Percentiles rank a stretch among this genome's conserved stretches.
phyloP scores from a whole-genome alignment of 2,329 filamentous ascomycete species.

The Ceratocystis harringtonii region DNA sequence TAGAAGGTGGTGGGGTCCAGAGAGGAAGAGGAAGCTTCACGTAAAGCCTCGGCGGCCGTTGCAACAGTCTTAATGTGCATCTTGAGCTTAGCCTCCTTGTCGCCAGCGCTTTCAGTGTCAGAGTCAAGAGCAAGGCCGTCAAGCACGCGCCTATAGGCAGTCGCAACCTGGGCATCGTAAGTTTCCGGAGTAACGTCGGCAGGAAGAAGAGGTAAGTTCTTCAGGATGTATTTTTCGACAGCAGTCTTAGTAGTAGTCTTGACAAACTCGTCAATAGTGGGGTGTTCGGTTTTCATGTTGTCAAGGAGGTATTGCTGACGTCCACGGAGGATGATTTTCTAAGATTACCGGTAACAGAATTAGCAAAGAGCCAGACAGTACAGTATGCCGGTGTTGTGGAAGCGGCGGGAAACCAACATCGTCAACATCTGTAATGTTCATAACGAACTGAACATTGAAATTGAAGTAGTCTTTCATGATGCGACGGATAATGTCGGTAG shows the following conservation, averaged over 20 bases:
- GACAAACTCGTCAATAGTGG: conserved; percentile 13
- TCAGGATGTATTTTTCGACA: conserved; percentile 40
- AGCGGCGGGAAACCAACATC: conserved; percentile 29
- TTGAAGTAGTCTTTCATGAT: conserved; percentile 72
- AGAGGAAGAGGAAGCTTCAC: conserved; percentile 23
- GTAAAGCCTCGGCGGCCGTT: conserved; percentile 28
- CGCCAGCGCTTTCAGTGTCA: conserved; percentile 44
- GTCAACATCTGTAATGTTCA: conserved; percentile 83
- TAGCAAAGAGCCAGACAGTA: background rate
- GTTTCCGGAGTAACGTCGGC: conserved; percentile 30
- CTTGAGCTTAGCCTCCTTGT: conserved; percentile 74
- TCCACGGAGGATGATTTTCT: conserved; percentile 44
- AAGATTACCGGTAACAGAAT: background rate
- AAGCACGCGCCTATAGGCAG: conserved; percentile 39
- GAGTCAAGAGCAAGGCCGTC: conserved; percentile 40
- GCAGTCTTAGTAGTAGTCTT: conserved; percentile 24
- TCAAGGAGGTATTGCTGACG: conserved; percentile 70
- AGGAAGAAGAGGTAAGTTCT: conserved; percentile 38
- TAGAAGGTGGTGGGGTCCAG: conserved; percentile 37
- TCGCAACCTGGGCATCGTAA: conserved; percentile 35
- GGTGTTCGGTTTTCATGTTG: conserved; percentile 12
- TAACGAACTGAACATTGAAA: conserved; percentile 72
- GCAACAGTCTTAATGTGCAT: conserved; percentile 64
- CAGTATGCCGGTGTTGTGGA: background rate
- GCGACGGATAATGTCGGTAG: conserved; percentile 73